Evolutionary conservation across 768 basidiomycete genomes (phyloP).

Genomic region (Coprinopsis strossmayeri): DNA sequence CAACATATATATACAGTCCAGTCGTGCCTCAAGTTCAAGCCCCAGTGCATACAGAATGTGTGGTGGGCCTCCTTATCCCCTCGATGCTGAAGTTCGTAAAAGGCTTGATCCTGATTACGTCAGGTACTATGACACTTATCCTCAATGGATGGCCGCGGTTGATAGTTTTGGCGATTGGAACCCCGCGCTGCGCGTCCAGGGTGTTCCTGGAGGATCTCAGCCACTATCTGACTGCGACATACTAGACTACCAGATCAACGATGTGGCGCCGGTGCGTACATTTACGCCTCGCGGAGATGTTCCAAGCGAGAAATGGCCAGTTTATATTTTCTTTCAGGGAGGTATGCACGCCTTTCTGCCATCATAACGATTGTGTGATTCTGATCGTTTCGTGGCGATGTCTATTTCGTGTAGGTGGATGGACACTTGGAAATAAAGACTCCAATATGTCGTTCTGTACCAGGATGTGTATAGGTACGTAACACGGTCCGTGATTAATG

Average conservation of each 20-base stretch:
- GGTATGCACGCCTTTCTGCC: constrained; percentile 27
- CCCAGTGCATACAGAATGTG: too few relatives aligned
- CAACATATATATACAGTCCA: too few relatives aligned
- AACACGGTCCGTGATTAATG: background rate
- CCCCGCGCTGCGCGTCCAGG: constrained; percentile 40
- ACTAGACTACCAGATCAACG: constrained; percentile 44
- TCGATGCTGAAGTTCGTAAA: too few relatives aligned
- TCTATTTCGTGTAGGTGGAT: constrained; percentile 44
- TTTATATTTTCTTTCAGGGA: constrained; percentile 70
- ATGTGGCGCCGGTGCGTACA: constrained; percentile 51
- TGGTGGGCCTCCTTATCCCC: too few relatives aligned
- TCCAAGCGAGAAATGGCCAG: constrained; percentile 59
- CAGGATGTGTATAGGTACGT: constrained; percentile 50
- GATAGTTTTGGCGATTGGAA: constrained; percentile 51
- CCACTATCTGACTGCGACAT: constrained; percentile 51
- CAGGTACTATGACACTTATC: too few relatives aligned
- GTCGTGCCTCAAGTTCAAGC: too few relatives aligned
- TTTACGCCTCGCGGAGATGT: constrained; percentile 53
- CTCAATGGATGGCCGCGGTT: too few relatives aligned
- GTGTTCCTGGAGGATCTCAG: constrained; percentile 50
- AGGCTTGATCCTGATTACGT: too few relatives aligned
- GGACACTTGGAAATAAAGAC: constrained; percentile 64
- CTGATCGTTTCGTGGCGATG: background rate
- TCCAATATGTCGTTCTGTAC: constrained; percentile 58
- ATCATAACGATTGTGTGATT: too few relatives aligned